Percentiles rank a stretch among this genome's conserved stretches.
These are phyloP conservation scores for Macrolepiota dolichaula DNA, from an alignment of 768 basidiomycete genomes.

Conservation along the genomic window DNA sequence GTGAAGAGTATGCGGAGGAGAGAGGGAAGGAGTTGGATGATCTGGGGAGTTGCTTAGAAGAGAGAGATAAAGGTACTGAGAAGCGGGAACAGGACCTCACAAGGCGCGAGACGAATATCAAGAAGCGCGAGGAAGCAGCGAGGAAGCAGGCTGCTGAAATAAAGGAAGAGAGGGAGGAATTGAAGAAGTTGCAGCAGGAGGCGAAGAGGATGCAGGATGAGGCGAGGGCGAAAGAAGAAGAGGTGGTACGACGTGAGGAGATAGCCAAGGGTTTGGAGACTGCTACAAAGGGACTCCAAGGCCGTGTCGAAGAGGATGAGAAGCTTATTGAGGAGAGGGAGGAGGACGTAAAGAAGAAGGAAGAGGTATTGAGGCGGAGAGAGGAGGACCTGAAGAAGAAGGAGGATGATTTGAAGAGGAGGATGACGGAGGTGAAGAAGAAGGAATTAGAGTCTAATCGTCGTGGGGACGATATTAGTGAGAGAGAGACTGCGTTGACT, in stretches of 20 bases:
- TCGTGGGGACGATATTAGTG: slow-evolving; percentile 3
- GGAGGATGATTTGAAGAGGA: slow-evolving; percentile 10
- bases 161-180: slow-evolving; percentile 10
- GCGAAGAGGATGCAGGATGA: slow-evolving; percentile 4
- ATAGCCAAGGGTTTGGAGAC: slow-evolving; percentile 3
- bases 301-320: neutral
- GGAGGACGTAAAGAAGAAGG: slow-evolving; percentile 5
- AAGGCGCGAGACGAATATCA: slow-evolving; percentile 13
- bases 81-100: neutral
- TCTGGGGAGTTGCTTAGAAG: neutral
- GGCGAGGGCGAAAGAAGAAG: slow-evolving; percentile 4
- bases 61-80: neutral
- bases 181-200: slow-evolving; percentile 3
- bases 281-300: slow-evolving; percentile 1
- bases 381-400: slow-evolving; percentile 10
- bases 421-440: slow-evolving; percentile 3
- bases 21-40: neutral
- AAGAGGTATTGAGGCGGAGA: neutral
- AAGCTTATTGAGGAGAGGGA: neutral
- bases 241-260: slow-evolving; percentile 2
- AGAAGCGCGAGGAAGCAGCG: slow-evolving; percentile 10
- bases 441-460: slow-evolving; percentile 10
- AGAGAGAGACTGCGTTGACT: slow-evolving; percentile 1
- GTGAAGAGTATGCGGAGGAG: slow-evolving; percentile 21
- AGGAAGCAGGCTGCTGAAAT: slow-evolving; percentile 12